Evolutionary conservation across 805 yeast species (phyloP).

Genomic region (Millerozyma miso): DNA sequence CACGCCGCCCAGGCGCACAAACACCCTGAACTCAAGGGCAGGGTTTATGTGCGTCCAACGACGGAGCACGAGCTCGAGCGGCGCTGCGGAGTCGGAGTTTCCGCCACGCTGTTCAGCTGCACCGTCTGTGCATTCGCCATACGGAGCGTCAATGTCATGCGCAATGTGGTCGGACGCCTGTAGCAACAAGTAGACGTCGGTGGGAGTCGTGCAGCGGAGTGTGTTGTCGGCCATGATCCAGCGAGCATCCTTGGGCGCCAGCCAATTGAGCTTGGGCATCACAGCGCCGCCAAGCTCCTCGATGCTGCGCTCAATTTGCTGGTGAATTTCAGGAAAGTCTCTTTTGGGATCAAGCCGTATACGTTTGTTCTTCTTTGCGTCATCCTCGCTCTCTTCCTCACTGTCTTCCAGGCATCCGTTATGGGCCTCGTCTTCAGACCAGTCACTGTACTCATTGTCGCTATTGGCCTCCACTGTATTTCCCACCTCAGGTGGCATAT

Average conservation of each 20-base stretch:
- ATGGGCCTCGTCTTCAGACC: constrained; percentile 47
- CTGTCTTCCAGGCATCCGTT: constrained; percentile 72
- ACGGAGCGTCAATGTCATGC: constrained; percentile 77
- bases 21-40: constrained; percentile 86
- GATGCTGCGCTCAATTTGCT: constrained; percentile 44
- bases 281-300: constrained; percentile 50
- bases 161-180: constrained; percentile 85
- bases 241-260: constrained; percentile 90
- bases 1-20: constrained; percentile 59
- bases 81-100: constrained; percentile 16
- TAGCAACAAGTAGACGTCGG: constrained; percentile 74
- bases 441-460: constrained; percentile 69
- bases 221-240: constrained; percentile 86
- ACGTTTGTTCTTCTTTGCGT: constrained; percentile 7
- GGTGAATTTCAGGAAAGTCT: constrained; percentile 59
- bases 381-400: constrained; percentile 29
- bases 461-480: constrained; percentile 28
- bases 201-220: constrained; percentile 62
- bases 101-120: constrained; percentile 4
- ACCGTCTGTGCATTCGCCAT: constrained; percentile 41
- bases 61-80: constrained; percentile 67
- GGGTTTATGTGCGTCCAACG: constrained; percentile 86
- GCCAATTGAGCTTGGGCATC: constrained; percentile 93
- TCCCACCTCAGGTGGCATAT: constrained; percentile 14
- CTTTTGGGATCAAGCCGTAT: constrained; percentile 36